Conservation (phyloP, 306 rosid species). For the Corylus heterophylla region DNA sequence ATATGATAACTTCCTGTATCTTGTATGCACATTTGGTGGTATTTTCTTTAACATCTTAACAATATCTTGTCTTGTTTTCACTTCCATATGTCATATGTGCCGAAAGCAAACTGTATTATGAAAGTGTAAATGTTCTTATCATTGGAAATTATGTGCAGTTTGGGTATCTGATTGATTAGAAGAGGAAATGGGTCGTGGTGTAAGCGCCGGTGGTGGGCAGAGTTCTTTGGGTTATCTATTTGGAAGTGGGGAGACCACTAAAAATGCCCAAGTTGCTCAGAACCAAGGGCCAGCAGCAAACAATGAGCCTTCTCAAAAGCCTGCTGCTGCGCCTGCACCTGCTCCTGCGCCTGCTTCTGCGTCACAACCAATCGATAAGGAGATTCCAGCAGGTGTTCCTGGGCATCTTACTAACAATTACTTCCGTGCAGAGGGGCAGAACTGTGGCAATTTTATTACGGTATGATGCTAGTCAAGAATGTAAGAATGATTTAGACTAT, state of each 20-base stretch:
- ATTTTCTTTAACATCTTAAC: neutral
- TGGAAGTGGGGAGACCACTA: constrained; percentile 57
- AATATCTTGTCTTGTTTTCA: neutral
- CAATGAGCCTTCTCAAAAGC: constrained; percentile 28
- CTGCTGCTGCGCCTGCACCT: constrained; percentile 15
- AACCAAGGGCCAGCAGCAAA: constrained; percentile 32
- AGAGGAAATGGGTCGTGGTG: constrained; percentile 76
- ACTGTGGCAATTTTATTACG: constrained; percentile 91
- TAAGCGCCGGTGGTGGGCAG: constrained; percentile 80
- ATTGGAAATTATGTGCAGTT: constrained; percentile 2
- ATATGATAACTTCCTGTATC: neutral
- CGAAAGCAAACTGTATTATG: neutral
- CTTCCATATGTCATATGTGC: neutral
- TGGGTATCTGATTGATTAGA: constrained; percentile 6
- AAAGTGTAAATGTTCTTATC: neutral
- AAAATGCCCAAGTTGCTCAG: constrained; percentile 8
- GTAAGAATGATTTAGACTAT: neutral
- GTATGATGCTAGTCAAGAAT: constrained; percentile 38
- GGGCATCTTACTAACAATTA: constrained; percentile 73
- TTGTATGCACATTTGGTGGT: neutral
- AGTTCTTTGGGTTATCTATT: constrained; percentile 86
- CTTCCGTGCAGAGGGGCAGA: constrained; percentile 80
- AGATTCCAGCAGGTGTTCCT: constrained; percentile 71
- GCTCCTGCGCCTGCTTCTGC: constrained; percentile 13
- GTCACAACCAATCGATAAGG: constrained; percentile 43